These are phyloP conservation scores for Atkinsonella texensis DNA, from an alignment of 2,329 filamentous ascomycete species.

Conservation along the genomic window DNA sequence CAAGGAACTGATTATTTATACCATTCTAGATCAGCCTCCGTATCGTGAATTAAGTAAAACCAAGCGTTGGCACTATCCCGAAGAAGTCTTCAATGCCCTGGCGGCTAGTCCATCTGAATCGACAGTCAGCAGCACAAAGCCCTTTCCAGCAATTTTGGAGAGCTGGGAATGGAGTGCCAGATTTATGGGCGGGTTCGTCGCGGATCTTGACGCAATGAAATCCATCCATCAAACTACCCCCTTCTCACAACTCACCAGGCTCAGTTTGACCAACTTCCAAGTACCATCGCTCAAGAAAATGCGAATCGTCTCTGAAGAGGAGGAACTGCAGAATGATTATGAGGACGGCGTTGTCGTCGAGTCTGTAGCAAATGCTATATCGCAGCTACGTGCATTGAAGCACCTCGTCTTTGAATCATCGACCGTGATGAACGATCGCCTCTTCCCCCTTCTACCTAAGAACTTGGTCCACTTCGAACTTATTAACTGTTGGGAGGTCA, in stretches of 20 bases:
- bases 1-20: slow-evolving; percentile 58
- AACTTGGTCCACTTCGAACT: slow-evolving; percentile 58
- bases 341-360: slow-evolving; percentile 32
- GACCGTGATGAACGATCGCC: slow-evolving; percentile 52
- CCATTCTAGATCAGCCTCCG: slow-evolving; percentile 55
- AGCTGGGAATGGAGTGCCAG: slow-evolving; percentile 53
- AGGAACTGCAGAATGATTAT: slow-evolving; percentile 20
- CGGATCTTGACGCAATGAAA: slow-evolving; percentile 35
- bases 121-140: slow-evolving; percentile 19
- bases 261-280: slow-evolving; percentile 54
- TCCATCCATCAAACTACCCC: slow-evolving; percentile 40
- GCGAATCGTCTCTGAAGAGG: slow-evolving; percentile 22
- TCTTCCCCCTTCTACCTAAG: slow-evolving; percentile 58
- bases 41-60: slow-evolving; percentile 45
- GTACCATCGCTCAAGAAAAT: slow-evolving; percentile 33
- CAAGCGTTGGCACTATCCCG: slow-evolving; percentile 59
- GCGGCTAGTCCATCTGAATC: slow-evolving; percentile 34
- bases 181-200: slow-evolving; percentile 32
- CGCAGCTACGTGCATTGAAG: slow-evolving; percentile 46
- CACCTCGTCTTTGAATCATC: slow-evolving; percentile 66
- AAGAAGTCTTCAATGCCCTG: slow-evolving; percentile 52
- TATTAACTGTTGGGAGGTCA: slow-evolving; percentile 67
- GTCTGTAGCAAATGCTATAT: slow-evolving; percentile 21
- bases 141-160: slow-evolving; percentile 24
- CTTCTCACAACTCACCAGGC: slow-evolving; percentile 43